phyloP scores from a whole-genome alignment of 495 filamentous ascomycete species.

The Neurospora africana region DNA sequence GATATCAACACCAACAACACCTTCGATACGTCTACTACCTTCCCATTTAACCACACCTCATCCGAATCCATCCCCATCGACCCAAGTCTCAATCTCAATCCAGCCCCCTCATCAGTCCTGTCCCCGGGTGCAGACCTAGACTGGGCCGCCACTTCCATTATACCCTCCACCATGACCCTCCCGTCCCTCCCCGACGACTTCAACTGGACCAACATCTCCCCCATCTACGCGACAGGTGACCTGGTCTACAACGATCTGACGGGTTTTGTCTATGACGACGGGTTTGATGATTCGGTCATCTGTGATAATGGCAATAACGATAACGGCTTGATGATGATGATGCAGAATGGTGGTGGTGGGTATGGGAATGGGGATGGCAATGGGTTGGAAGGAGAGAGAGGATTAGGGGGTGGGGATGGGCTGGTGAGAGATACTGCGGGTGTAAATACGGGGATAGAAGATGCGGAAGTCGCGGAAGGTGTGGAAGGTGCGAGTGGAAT shows the following conservation, averaged over 20 bases:
- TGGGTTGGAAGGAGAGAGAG: not conserved
- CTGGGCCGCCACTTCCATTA: slow-evolving; percentile 1
- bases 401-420: not conserved
- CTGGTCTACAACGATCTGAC: slow-evolving; percentile 41
- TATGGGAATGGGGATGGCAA: not conserved
- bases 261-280: slow-evolving; percentile 19
- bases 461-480: not conserved
- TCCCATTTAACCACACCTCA: not conserved
- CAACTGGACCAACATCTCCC: slow-evolving; percentile 37
- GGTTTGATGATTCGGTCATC: not conserved
- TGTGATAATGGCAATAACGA: not conserved
- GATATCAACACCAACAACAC: not conserved
- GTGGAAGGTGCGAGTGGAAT: no score
- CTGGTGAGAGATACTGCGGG: no score
- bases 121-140: not conserved
- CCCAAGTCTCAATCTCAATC: not conserved
- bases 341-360: not conserved
- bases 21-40: not conserved
- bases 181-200: slow-evolving; percentile 30
- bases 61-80: not conserved
- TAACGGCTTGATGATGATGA: not conserved
- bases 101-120: not conserved
- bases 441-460: no score
- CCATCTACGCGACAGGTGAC: slow-evolving; percentile 45
- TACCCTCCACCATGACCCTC: slow-evolving; percentile 10